phyloP scores from a whole-genome alignment of 78 protist species.

The Guillardia theta region DNA sequence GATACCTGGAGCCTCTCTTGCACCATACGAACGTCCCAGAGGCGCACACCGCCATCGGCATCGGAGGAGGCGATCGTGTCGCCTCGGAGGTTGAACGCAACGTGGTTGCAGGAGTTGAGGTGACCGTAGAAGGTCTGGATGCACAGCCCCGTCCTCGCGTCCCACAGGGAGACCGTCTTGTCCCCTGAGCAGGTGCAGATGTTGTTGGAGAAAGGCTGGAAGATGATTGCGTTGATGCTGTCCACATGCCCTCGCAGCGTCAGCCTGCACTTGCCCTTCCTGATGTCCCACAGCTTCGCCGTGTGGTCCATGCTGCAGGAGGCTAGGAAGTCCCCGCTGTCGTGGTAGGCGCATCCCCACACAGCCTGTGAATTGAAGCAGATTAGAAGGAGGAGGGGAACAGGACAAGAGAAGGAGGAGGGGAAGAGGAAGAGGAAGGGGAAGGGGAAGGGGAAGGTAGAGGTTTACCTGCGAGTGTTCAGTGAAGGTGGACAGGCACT shows the following conservation, averaged over 20 bases:
- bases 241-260: constrained; percentile 90
- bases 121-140: constrained; percentile 83
- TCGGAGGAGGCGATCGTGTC: constrained; percentile 75
- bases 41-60: constrained; percentile 75
- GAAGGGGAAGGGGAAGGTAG: neutral
- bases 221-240: constrained; percentile 68
- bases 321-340: constrained; percentile 76
- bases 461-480: constrained; percentile 71
- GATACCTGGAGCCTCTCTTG: constrained; percentile 20
- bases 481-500: constrained; percentile 57
- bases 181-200: constrained; percentile 79
- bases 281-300: constrained; percentile 62
- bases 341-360: constrained; percentile 78
- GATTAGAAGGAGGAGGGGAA: too few species aligned
- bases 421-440: neutral
- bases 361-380: constrained; percentile 68
- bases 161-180: constrained; percentile 90
- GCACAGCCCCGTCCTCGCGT: constrained; percentile 67
- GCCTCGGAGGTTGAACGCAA: constrained; percentile 47
- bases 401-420: neutral
- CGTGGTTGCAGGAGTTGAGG: constrained; percentile 59
- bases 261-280: neutral
- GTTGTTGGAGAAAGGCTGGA: constrained; percentile 77
- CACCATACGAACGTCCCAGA: constrained; percentile 74
- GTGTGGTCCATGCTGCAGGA: constrained; percentile 78